Conservation (phyloP, 306 rosid species). For the Quercus suber region DNA sequence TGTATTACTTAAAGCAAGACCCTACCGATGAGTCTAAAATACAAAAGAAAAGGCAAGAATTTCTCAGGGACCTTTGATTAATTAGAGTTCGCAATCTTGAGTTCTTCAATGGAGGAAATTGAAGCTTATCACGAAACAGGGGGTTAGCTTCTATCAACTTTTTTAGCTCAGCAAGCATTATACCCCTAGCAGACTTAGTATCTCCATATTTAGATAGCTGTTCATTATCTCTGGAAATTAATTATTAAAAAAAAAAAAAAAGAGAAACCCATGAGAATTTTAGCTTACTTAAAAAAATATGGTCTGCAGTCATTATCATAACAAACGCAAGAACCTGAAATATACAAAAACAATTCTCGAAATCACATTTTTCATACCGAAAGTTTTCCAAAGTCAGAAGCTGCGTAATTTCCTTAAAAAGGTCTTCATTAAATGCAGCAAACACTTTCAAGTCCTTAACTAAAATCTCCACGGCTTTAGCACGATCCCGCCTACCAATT, state of each 20-base stretch:
- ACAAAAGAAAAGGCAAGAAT: constrained; percentile 4
- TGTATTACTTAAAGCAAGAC: constrained; percentile 1
- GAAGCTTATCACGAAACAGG: constrained; percentile 96
- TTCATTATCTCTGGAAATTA: constrained; percentile 82
- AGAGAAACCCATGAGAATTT: background rate
- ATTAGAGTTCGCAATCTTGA: constrained; percentile 95
- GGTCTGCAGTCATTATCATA: background rate
- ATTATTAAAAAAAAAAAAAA: background rate
- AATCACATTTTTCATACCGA: constrained; percentile 55
- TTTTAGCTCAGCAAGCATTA: constrained; percentile 96
- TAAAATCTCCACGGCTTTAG: constrained; percentile 91
- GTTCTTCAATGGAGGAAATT: constrained; percentile 91
- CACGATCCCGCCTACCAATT: constrained; percentile 83
- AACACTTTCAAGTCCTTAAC: constrained; percentile 98
- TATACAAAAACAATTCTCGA: constrained; percentile 8
- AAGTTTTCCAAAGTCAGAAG: constrained; percentile 91
- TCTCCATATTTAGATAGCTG: constrained; percentile 99
- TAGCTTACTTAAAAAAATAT: background rate
- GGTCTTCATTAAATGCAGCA: constrained; percentile 94
- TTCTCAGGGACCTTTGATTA: constrained; percentile 77
- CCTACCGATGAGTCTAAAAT: background rate
- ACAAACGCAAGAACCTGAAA: background rate
- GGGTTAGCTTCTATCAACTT: constrained; percentile 98
- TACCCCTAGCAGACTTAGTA: constrained; percentile 96
- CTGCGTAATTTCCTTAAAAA: constrained; percentile 96